Conservation (phyloP, 768 basidiomycete genomes). For the Calocybe gangraenosa region DNA sequence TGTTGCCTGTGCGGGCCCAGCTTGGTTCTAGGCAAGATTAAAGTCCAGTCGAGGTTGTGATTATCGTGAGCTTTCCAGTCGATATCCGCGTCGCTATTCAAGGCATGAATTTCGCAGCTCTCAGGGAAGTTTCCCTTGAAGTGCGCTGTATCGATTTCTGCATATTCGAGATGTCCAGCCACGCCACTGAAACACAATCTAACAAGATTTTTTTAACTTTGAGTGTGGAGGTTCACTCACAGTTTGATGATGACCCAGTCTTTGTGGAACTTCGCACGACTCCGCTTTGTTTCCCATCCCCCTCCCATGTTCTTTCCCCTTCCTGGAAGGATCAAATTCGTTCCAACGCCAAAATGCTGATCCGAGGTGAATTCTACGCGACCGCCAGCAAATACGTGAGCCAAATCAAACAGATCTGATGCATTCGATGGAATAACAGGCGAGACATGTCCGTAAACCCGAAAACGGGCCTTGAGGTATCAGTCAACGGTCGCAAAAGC, state of each 20-base stretch:
- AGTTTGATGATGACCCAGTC: slow-evolving; percentile 92
- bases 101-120: slow-evolving; percentile 75
- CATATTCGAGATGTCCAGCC: slow-evolving; percentile 66
- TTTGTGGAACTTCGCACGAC: slow-evolving; percentile 70
- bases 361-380: slow-evolving; percentile 82
- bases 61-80: slow-evolving; percentile 32
- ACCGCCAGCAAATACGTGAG: slow-evolving; percentile 88
- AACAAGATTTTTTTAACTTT: background rate
- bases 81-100: slow-evolving; percentile 30
- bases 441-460: slow-evolving; percentile 80
- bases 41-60: slow-evolving; percentile 59
- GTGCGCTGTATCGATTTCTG: slow-evolving; percentile 91
- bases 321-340: slow-evolving; percentile 89
- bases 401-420: slow-evolving; percentile 68
- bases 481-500: slow-evolving; percentile 4
- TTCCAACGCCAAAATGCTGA: slow-evolving; percentile 92
- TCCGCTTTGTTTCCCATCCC: slow-evolving; percentile 97
- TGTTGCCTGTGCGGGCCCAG: slow-evolving; percentile 90
- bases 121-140: slow-evolving; percentile 97
- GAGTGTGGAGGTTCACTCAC: slow-evolving; percentile 39
- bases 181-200: slow-evolving; percentile 49
- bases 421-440: slow-evolving; percentile 54
- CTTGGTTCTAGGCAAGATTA: slow-evolving; percentile 70
- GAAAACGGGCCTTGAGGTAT: slow-evolving; percentile 73
- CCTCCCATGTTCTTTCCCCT: slow-evolving; percentile 95